A percentile compares a stretch with the other conserved stretches of the same genome.
Evolutionary conservation across 257 asterid genomes (phyloP).

Genomic region (Nicotiana obtusifolia): DNA sequence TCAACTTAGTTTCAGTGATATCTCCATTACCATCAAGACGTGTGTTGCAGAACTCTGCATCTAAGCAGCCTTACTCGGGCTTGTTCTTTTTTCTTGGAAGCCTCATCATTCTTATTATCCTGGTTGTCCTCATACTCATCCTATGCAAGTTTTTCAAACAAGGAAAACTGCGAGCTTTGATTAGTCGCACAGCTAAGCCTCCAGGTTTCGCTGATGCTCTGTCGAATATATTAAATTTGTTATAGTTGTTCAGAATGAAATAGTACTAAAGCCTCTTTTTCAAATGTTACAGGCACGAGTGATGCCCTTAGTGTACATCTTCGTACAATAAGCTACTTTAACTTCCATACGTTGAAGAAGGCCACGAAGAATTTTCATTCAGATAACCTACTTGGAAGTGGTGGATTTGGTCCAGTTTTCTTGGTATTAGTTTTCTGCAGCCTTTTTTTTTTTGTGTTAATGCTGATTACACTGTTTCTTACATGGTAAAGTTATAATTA

Average conservation of each 20-base stretch:
- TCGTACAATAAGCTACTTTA: constrained; percentile 47
- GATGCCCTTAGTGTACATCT: constrained; percentile 48
- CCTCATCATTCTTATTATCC: constrained; percentile 33
- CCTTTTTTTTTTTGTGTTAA: too few species aligned
- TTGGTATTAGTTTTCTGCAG: constrained; percentile 31
- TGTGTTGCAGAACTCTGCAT: constrained; percentile 26
- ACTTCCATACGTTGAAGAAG: constrained; percentile 54
- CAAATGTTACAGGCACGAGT: constrained; percentile 37
- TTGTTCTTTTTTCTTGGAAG: constrained; percentile 50
- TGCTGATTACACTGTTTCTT: too few species aligned
- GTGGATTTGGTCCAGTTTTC: constrained; percentile 88
- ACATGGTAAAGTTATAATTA: too few species aligned
- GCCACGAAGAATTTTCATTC: constrained; percentile 73
- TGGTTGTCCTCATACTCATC: constrained; percentile 37
- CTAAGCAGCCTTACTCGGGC: constrained; percentile 31
- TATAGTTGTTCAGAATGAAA: neutral
- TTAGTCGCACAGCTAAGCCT: constrained; percentile 23
- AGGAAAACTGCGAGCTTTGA: constrained; percentile 17
- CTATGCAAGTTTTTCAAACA: constrained; percentile 33
- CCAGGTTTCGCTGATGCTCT: constrained; percentile 26
- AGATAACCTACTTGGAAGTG: constrained; percentile 62
- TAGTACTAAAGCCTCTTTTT: constrained; percentile 1
- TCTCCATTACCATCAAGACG: constrained; percentile 31
- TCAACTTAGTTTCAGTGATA: constrained; percentile 14
- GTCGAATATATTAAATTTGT: neutral